Evolutionary conservation across 495 filamentous ascomycete genomes (phyloP).

Genomic region (Copromyces sp.): DNA sequence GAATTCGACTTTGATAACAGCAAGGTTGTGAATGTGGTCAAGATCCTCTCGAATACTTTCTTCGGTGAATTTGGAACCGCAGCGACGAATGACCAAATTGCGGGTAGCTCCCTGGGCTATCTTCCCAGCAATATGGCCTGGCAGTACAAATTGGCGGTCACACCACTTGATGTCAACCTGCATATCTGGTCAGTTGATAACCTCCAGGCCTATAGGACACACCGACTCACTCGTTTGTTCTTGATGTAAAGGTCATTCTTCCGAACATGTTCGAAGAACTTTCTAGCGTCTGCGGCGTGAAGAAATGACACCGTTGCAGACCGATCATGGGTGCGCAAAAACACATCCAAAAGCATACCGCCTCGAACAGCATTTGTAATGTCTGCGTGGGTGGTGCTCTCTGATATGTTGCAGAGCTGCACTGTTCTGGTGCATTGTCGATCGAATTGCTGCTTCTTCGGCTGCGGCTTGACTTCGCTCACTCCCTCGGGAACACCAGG

Average conservation of each 20-base stretch:
- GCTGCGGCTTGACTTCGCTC: conserved; percentile 10
- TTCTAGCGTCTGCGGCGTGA: conserved; percentile 48
- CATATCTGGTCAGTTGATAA: not conserved
- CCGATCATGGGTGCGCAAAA: conserved; percentile 50
- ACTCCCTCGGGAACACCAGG: conserved; percentile 10
- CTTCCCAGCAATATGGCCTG: conserved; percentile 54
- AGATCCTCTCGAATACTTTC: conserved; percentile 58
- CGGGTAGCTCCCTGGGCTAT: conserved; percentile 65
- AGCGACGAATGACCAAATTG: conserved; percentile 58
- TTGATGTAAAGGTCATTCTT: conserved; percentile 60
- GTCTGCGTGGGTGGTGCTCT: conserved; percentile 55
- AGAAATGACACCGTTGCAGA: conserved; percentile 63
- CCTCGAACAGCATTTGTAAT: conserved; percentile 57
- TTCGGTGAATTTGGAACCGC: conserved; percentile 50
- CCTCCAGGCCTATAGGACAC: not conserved
- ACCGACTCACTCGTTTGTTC: conserved; percentile 50
- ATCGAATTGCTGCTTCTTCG: conserved; percentile 17
- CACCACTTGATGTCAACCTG: conserved; percentile 64
- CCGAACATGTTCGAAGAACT: conserved; percentile 55
- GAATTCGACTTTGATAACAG: conserved; percentile 58
- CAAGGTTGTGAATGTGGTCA: conserved; percentile 73
- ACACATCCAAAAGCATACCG: conserved; percentile 60
- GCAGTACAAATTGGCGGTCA: conserved; percentile 62
- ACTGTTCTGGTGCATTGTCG: conserved; percentile 51
- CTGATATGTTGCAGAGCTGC: conserved; percentile 50